A percentile compares a stretch with the other conserved stretches of the same genome.
phyloP scores from a whole-genome alignment of 495 filamentous ascomycete genomes.

The Annulohypoxylon bovei region DNA sequence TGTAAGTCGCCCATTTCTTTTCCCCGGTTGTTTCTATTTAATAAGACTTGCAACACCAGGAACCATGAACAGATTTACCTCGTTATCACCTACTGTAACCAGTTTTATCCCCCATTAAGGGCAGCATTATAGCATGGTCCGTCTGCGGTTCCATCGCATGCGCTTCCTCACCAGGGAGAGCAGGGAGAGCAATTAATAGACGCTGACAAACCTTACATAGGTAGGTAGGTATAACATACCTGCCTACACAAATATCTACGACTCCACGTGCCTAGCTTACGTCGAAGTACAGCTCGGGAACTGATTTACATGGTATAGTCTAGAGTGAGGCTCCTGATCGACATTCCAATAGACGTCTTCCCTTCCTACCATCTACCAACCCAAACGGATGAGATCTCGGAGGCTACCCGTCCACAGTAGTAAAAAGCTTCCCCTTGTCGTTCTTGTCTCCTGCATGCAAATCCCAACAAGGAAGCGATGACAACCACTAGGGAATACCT shows the following conservation, averaged over 20 bases:
- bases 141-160: constrained; percentile 44
- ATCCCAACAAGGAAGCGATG: constrained; percentile 21
- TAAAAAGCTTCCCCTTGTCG: constrained; percentile 14
- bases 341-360: constrained; percentile 19
- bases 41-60: constrained; percentile 29
- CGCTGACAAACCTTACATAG: constrained; percentile 28
- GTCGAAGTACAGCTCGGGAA: constrained; percentile 34
- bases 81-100: constrained; percentile 42
- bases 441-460: constrained; percentile 23
- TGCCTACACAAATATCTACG: constrained; percentile 11
- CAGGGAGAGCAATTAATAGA: constrained; percentile 27
- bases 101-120: constrained; percentile 33
- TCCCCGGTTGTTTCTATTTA: constrained; percentile 32
- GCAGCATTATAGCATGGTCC: constrained; percentile 37
- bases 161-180: constrained; percentile 30
- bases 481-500: neutral
- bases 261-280: constrained; percentile 36
- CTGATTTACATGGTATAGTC: constrained; percentile 29
- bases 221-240: too few relatives aligned
- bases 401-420: constrained; percentile 1
- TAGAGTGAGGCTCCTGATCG: constrained; percentile 41
- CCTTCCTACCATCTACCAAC: constrained; percentile 20
- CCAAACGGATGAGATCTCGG: constrained; percentile 26
- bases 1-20: constrained; percentile 22
- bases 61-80: constrained; percentile 12